Conservation (phyloP, 345 rosid genomes). For the Gossypium stocksii region DNA sequence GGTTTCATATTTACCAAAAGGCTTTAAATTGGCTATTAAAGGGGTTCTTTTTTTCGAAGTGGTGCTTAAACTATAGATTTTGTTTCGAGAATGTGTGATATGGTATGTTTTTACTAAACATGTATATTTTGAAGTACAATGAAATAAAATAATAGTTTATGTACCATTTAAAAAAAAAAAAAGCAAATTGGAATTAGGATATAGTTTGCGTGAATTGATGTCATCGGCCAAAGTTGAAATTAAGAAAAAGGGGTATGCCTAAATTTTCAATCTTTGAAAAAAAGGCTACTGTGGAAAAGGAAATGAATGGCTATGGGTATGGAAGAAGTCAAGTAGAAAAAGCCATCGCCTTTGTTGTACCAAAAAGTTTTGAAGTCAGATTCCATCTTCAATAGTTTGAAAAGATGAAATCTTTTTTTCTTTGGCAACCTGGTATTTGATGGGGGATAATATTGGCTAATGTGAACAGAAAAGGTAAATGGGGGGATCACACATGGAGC, state of each 20-base stretch:
- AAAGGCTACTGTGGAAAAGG: background rate
- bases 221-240: constrained; percentile 1
- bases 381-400: background rate
- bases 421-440: background rate
- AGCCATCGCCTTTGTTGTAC: background rate
- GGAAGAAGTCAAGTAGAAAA: background rate
- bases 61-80: no score
- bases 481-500: background rate
- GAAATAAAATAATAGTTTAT: no score
- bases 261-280: background rate
- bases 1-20: background rate
- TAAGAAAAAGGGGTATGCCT: background rate
- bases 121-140: no score
- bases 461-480: background rate
- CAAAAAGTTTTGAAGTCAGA: background rate
- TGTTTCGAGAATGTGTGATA: no score
- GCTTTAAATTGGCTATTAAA: no score
- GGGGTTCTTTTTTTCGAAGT: no score
- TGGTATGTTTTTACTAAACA: no score
- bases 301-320: background rate
- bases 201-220: background rate
- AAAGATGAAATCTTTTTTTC: background rate
- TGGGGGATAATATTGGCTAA: no score
- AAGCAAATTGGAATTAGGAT: no score
- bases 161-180: no score